Evolutionary conservation across 306 rosid species (phyloP).

Genomic region (Begonia masoniana): DNA sequence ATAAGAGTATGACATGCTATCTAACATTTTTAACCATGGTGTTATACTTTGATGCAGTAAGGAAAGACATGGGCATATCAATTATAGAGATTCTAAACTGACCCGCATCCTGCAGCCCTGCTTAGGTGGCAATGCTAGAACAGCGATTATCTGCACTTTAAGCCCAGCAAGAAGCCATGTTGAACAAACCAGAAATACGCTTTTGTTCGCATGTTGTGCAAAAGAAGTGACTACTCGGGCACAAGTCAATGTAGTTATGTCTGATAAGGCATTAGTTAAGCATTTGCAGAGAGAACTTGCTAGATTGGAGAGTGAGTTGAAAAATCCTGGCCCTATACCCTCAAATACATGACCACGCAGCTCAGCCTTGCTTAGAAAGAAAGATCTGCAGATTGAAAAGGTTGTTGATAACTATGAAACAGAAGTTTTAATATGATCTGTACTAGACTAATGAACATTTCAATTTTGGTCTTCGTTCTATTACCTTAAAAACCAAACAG

Average conservation of each 20-base stretch:
- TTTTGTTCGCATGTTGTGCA: conserved; percentile 95
- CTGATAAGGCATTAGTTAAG: conserved; percentile 95
- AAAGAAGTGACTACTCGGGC: conserved; percentile 97
- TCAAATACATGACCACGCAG: conserved; percentile 51
- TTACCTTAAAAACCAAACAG: too few relatives aligned
- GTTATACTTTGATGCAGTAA: conserved; percentile 50
- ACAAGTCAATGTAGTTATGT: conserved; percentile 97
- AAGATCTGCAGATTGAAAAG: conserved; percentile 94
- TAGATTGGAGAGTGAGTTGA: conserved; percentile 90
- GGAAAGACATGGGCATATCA: conserved; percentile 83
- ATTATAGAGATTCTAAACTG: conserved; percentile 94
- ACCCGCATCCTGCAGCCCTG: conserved; percentile 96
- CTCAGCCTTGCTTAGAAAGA: conserved; percentile 63
- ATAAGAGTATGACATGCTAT: background rate
- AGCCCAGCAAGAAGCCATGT: conserved; percentile 96
- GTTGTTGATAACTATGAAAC: conserved; percentile 14
- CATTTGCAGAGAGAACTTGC: conserved; percentile 93
- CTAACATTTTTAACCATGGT: conserved; percentile 4
- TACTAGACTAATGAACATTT: too few relatives aligned
- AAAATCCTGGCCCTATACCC: conserved; percentile 48
- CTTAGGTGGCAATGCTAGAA: conserved; percentile 97
- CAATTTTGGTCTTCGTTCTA: too few relatives aligned
- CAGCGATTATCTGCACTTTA: conserved; percentile 93
- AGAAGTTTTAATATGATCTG: too few relatives aligned
- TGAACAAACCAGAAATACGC: conserved; percentile 96